phyloP scores from a whole-genome alignment of 78 protist species.

The Pigoraptor vietnamica region DNA sequence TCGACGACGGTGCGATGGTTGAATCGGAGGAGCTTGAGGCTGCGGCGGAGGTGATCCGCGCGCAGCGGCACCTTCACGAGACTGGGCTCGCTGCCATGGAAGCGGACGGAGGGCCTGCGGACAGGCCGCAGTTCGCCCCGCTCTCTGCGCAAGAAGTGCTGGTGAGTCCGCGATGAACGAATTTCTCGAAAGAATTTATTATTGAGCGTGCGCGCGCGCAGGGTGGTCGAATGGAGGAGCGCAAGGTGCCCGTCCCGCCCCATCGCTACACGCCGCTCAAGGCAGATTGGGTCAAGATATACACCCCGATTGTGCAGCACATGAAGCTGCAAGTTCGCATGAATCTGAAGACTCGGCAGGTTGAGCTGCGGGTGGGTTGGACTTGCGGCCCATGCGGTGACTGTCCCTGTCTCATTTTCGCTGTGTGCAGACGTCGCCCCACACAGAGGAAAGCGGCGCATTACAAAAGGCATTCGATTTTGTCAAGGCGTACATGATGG shows the following conservation, averaged over 20 bases:
- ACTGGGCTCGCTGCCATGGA: not conserved
- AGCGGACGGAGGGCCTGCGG: not conserved
- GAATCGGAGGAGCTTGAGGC: not conserved
- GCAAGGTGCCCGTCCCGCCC: constrained; percentile 68
- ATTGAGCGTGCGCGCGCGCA: not conserved
- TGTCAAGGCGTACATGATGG: constrained; percentile 84
- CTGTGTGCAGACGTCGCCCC: constrained; percentile 39
- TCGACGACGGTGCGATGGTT: not conserved
- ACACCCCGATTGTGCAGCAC: constrained; percentile 92
- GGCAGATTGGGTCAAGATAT: constrained; percentile 81
- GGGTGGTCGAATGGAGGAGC: constrained; percentile 6
- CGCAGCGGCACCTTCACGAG: not conserved
- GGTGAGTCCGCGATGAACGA: not conserved
- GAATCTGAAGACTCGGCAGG: constrained; percentile 69
- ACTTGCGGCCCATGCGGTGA: not conserved
- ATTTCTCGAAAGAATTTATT: no score
- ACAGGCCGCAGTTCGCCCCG: not conserved
- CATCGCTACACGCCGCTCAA: constrained; percentile 87
- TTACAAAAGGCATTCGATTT: constrained; percentile 93
- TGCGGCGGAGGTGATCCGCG: not conserved
- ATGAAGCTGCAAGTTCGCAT: constrained; percentile 86
- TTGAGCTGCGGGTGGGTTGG: constrained; percentile 72
- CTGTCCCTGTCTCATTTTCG: not conserved
- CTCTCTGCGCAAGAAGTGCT: not conserved
- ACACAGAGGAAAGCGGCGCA: constrained; percentile 60